A percentile compares a stretch with the other conserved stretches of the same genome.
Conservation (phyloP, 1,284 basidiomycete genomes). For the Ustilago curta region DNA sequence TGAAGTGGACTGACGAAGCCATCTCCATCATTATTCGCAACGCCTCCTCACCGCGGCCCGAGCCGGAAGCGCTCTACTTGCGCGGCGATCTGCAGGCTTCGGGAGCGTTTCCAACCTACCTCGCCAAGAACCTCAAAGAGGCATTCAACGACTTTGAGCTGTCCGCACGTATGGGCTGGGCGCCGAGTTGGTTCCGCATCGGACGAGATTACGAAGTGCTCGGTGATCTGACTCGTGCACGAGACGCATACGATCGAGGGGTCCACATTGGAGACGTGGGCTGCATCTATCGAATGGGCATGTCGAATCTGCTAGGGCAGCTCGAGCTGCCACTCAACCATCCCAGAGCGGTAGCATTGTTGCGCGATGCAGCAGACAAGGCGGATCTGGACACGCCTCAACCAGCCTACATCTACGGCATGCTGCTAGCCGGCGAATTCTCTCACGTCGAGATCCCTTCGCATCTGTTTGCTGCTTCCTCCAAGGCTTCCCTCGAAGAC, state of each 20-base stretch:
- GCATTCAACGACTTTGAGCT: conserved; percentile 85
- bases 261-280: conserved; percentile 79
- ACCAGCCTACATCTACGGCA: conserved; percentile 82
- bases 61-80: conserved; percentile 81
- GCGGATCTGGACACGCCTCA: conserved; percentile 83
- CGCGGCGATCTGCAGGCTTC: conserved; percentile 79
- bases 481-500: conserved; percentile 55
- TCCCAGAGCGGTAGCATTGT: conserved; percentile 77
- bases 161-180: conserved; percentile 64
- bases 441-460: conserved; percentile 56
- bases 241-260: conserved; percentile 83
- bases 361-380: conserved; percentile 81
- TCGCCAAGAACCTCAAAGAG: conserved; percentile 76
- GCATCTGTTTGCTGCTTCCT: conserved; percentile 58
- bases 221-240: conserved; percentile 77
- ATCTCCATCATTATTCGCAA: conserved; percentile 57
- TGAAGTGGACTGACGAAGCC: conserved; percentile 77
- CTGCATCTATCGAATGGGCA: conserved; percentile 79
- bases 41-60: conserved; percentile 69
- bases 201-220: conserved; percentile 92
- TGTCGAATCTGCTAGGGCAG: conserved; percentile 89
- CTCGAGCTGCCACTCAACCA: conserved; percentile 76
- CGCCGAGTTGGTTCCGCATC: conserved; percentile 81
- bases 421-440: conserved; percentile 79
- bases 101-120: conserved; percentile 73